A percentile compares a stretch with the other conserved stretches of the same genome.
phyloP scores from a whole-genome alignment of 2,329 filamentous ascomycete species.

The Diplocarpon mali region DNA sequence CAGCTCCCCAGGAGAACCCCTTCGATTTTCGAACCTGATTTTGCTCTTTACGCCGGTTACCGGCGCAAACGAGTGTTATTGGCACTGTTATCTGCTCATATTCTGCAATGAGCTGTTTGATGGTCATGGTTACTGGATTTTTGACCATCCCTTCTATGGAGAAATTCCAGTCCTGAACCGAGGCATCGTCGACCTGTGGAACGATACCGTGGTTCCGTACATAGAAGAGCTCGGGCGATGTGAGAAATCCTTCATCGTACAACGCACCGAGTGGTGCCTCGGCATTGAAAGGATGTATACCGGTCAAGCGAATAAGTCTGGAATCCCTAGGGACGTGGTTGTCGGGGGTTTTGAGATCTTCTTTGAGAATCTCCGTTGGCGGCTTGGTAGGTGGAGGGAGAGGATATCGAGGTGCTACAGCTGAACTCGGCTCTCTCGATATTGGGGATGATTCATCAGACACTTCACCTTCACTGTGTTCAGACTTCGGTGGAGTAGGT shows the following conservation, averaged over 20 bases:
- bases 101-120: constrained; percentile 60
- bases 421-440: constrained; percentile 15
- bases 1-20: constrained; percentile 88
- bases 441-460: constrained; percentile 13
- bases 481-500: constrained; percentile 24
- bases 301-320: constrained; percentile 74
- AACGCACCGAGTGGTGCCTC: constrained; percentile 72
- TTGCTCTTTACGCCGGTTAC: constrained; percentile 86
- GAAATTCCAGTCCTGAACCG: constrained; percentile 71
- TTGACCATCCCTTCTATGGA: constrained; percentile 76
- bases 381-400: constrained; percentile 54
- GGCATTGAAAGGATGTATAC: constrained; percentile 83
- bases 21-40: constrained; percentile 85
- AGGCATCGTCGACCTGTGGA: constrained; percentile 60
- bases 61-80: constrained; percentile 82
- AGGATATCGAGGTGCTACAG: constrained; percentile 30
- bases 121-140: constrained; percentile 58
- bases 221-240: constrained; percentile 79
- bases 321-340: constrained; percentile 69
- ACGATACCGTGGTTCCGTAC: constrained; percentile 85
- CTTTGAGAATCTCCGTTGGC: constrained; percentile 52
- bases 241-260: constrained; percentile 74
- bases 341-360: constrained; percentile 78
- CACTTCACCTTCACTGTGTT: constrained; percentile 16
- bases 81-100: constrained; percentile 79